Percentiles rank a stretch among this genome's conserved stretches.
Evolutionary conservation across 345 rosid species (phyloP).

Genomic region (Gossypium turneri): DNA sequence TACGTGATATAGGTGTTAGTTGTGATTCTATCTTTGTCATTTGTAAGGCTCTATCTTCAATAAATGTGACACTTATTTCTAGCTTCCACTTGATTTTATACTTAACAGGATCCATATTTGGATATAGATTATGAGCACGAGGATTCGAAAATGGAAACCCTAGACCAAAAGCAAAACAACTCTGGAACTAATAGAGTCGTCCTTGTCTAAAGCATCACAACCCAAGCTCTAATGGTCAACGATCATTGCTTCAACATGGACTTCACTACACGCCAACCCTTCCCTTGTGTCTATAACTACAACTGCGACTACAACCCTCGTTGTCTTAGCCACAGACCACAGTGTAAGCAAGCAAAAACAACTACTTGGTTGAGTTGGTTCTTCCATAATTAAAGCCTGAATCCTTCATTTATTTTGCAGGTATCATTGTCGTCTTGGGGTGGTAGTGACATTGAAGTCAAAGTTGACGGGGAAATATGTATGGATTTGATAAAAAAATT

Average conservation of each 20-base stretch:
- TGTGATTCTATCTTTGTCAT: background rate
- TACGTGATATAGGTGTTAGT: background rate
- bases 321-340: constrained; percentile 48
- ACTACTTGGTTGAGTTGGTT: too few species aligned
- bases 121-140: constrained; percentile 61
- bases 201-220: constrained; percentile 46
- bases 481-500: too few species aligned
- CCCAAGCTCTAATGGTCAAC: constrained; percentile 34
- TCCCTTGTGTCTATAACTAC: constrained; percentile 33
- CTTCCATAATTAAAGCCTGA: too few species aligned
- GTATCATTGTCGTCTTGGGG: too few species aligned
- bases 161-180: constrained; percentile 52
- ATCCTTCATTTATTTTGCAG: too few species aligned
- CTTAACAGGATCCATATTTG: too few species aligned
- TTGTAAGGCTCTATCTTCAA: background rate
- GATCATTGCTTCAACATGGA: constrained; percentile 58
- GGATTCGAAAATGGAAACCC: constrained; percentile 59
- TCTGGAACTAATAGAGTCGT: constrained; percentile 84
- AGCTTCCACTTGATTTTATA: background rate
- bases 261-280: constrained; percentile 47
- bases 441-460: too few species aligned
- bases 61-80: background rate
- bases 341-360: constrained; percentile 30
- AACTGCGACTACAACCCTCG: constrained; percentile 7
- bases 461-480: too few species aligned